Conservation (phyloP, 1,139 yeast genomes). For the Scheffersomyces quercinus region DNA sequence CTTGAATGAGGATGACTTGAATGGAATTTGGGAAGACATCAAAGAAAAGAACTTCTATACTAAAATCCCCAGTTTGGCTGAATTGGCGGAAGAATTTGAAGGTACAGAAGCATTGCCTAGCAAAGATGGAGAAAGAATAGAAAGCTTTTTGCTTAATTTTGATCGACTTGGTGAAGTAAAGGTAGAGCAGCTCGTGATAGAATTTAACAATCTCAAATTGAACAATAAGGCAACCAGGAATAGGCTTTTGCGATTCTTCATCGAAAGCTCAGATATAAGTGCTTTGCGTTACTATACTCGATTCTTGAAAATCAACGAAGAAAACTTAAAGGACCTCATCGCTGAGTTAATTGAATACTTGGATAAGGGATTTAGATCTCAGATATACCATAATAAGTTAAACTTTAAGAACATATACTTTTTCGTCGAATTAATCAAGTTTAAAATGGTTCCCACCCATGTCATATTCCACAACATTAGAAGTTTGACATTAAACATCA, state of each 20-base stretch:
- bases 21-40: slow-evolving; percentile 64
- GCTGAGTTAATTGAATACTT: slow-evolving; percentile 56
- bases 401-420: slow-evolving; percentile 61
- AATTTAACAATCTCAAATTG: slow-evolving; percentile 53
- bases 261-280: slow-evolving; percentile 46
- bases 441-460: slow-evolving; percentile 70
- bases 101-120: slow-evolving; percentile 10
- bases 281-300: slow-evolving; percentile 58
- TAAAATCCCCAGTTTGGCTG: slow-evolving; percentile 27
- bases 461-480: slow-evolving; percentile 72
- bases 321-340: slow-evolving; percentile 51
- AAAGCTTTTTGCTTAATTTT: slow-evolving; percentile 43
- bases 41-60: slow-evolving; percentile 65
- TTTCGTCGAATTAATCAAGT: slow-evolving; percentile 75
- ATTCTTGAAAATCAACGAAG: slow-evolving; percentile 62
- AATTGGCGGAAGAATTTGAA: slow-evolving; percentile 28
- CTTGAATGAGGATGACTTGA: slow-evolving; percentile 30
- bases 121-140: slow-evolving; percentile 47
- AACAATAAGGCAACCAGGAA: slow-evolving; percentile 76
- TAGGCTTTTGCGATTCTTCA: slow-evolving; percentile 57
- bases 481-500: slow-evolving; percentile 51
- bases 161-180: slow-evolving; percentile 48
- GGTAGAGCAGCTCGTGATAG: slow-evolving; percentile 56
- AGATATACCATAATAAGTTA: slow-evolving; percentile 50
- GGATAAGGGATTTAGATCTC: slow-evolving; percentile 63